Percentiles rank a stretch among this genome's conserved stretches.
Evolutionary conservation across 306 rosid genomes (phyloP).

Genomic region (Dryas alaskensis): DNA sequence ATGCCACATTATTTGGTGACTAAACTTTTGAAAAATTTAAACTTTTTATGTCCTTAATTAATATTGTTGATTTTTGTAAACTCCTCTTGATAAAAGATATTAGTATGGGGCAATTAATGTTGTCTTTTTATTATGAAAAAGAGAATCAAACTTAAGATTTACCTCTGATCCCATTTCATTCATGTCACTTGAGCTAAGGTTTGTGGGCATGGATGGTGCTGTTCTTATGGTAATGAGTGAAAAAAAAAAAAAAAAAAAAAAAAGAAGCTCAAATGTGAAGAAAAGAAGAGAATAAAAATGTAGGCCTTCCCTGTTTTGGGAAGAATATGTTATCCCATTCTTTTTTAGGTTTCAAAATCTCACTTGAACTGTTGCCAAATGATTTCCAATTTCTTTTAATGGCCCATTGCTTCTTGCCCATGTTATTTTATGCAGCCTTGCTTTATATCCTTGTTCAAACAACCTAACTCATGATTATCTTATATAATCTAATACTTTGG

Average conservation of each 20-base stretch:
- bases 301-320: too few species aligned
- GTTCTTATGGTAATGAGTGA: neutral
- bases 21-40: too few species aligned
- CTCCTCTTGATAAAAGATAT: slow-evolving; percentile 9
- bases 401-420: slow-evolving; percentile 26
- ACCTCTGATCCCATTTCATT: too few species aligned
- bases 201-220: too few species aligned
- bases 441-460: slow-evolving; percentile 33
- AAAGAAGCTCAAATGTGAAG: slow-evolving; percentile 26
- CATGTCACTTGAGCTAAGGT: too few species aligned
- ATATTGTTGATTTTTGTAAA: neutral
- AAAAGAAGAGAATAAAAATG: slow-evolving; percentile 14
- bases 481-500: slow-evolving; percentile 18
- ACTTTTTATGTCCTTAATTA: too few species aligned
- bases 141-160: too few species aligned
- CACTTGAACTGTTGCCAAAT: slow-evolving; percentile 32
- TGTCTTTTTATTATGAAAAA: neutral
- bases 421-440: slow-evolving; percentile 15
- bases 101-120: slow-evolving; percentile 5
- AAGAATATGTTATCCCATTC: slow-evolving; percentile 14
- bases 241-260: slow-evolving; percentile 16
- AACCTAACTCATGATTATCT: slow-evolving; percentile 29
- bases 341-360: slow-evolving; percentile 30
- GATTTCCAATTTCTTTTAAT: slow-evolving; percentile 19
- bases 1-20: too few species aligned